phyloP scores from a whole-genome alignment of 2,329 filamentous ascomycete species.

The Rhynchosporium agropyri region DNA sequence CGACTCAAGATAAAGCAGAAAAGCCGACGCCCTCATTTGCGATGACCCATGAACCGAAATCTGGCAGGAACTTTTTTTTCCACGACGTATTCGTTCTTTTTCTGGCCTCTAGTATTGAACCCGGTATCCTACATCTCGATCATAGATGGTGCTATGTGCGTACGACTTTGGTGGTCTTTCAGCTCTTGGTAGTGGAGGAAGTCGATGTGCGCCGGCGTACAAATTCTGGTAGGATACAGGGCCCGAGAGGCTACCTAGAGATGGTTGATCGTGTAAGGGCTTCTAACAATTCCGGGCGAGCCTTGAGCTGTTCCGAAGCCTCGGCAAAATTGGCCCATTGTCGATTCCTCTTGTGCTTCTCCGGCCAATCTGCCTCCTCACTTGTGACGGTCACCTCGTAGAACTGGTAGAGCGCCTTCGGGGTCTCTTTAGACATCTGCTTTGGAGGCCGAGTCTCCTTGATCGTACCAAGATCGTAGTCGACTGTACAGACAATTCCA shows the following conservation, averaged over 20 bases:
- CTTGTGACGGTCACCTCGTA: conserved; percentile 86
- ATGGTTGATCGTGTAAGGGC: conserved; percentile 72
- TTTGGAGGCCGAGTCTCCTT: conserved; percentile 82
- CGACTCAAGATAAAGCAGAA: conserved; percentile 33
- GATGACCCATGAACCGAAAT: conserved; percentile 27
- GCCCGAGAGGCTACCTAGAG: conserved; percentile 45
- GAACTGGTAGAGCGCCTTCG: conserved; percentile 72
- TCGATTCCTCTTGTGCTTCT: conserved; percentile 86
- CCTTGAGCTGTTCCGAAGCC: conserved; percentile 75
- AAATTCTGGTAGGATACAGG: conserved; percentile 38
- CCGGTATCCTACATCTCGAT: conserved; percentile 38
- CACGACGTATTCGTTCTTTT: conserved; percentile 32
- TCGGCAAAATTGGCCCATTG: conserved; percentile 87
- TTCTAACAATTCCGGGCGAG: conserved; percentile 84
- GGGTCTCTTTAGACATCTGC: conserved; percentile 63
- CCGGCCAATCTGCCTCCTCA: conserved; percentile 88
- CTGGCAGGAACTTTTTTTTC: conserved; percentile 28
- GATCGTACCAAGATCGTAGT: conserved; percentile 84
- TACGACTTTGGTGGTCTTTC: conserved; percentile 16
- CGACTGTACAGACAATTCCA: conserved; percentile 83
- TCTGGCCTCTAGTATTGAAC: conserved; percentile 28
- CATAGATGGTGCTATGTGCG: conserved; percentile 24
- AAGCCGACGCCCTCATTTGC: conserved; percentile 30
- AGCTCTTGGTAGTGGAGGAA: conserved; percentile 13
- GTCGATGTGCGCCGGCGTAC: conserved; percentile 19